Evolutionary conservation across 441 rosid genomes (phyloP).

Genomic region (Isatis lusitanica): DNA sequence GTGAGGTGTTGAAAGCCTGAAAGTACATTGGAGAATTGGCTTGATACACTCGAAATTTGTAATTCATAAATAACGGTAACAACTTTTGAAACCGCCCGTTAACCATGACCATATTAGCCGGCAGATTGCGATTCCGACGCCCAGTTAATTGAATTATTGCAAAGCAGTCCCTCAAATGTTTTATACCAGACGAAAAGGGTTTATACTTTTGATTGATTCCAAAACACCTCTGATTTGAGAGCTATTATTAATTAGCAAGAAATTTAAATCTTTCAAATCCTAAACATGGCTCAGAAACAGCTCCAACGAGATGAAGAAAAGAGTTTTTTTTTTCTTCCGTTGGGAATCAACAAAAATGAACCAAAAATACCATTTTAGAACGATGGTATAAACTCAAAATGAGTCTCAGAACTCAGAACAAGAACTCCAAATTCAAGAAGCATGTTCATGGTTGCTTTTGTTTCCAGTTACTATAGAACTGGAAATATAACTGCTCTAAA

Average conservation of each 20-base stretch:
- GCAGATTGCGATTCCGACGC: too few relatives aligned
- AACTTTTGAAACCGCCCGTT: too few relatives aligned
- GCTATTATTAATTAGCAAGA: too few relatives aligned
- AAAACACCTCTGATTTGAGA: not conserved
- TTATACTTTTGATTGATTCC: not conserved
- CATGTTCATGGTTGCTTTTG: slow-evolving; percentile 17
- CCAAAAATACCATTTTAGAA: not conserved
- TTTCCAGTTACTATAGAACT: too few relatives aligned
- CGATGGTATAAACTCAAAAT: not conserved
- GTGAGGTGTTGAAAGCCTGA: too few relatives aligned
- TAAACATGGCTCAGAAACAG: not conserved
- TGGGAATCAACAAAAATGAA: not conserved
- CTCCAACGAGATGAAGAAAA: not conserved
- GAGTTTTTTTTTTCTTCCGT: not conserved
- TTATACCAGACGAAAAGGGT: not conserved
- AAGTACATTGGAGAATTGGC: too few relatives aligned
- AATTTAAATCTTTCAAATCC: not conserved
- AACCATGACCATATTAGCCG: too few relatives aligned
- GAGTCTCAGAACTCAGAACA: slow-evolving; percentile 27
- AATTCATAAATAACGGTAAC: too few relatives aligned
- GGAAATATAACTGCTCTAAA: slow-evolving; percentile 18
- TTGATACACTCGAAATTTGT: too few relatives aligned
- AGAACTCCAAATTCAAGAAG: slow-evolving; percentile 26
- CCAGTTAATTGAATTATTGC: slow-evolving; percentile 14
- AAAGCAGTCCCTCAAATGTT: not conserved